These are phyloP conservation scores for Dendrobium huoshanense DNA, from an alignment of 106 monocot genomes.

Conservation along the genomic window DNA sequence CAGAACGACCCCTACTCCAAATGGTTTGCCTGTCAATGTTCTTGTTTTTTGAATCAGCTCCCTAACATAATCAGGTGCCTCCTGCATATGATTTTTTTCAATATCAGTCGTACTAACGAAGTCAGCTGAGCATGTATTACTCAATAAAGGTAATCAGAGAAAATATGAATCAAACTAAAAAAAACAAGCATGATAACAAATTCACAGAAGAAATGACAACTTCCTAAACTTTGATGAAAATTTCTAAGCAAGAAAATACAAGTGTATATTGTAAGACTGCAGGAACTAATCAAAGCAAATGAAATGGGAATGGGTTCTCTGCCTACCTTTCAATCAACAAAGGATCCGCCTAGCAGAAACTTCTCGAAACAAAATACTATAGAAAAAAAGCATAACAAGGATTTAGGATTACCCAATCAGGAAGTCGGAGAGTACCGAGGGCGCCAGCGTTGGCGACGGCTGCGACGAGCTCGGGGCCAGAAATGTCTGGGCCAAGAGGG, in stretches of 20 bases:
- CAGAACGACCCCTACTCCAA: conserved; percentile 60
- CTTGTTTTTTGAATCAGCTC: conserved; percentile 58
- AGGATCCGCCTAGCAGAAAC: neutral
- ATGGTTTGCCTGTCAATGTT: conserved; percentile 58
- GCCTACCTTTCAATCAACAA: neutral
- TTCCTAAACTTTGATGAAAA: neutral
- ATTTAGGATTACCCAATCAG: conserved; percentile 56
- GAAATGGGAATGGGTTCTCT: neutral
- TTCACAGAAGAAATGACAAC: neutral
- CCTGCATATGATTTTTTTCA: conserved; percentile 21
- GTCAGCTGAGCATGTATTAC: neutral
- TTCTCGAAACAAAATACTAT: neutral
- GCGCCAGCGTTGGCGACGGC: conserved; percentile 77
- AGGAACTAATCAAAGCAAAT: neutral
- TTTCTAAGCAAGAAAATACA: neutral
- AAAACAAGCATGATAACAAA: neutral
- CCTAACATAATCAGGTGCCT: conserved; percentile 60
- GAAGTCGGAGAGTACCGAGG: conserved; percentile 54
- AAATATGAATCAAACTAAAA: neutral
- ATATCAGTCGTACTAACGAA: neutral
- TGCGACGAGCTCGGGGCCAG: conserved; percentile 75
- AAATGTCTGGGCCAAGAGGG: conserved; percentile 82
- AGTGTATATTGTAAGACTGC: neutral
- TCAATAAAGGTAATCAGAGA: neutral
- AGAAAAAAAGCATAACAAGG: neutral